Evolutionary conservation across 768 basidiomycete genomes (phyloP), one percentile per base, ranked within the genome.

Genomic region (Auriscalpium vulgare): DNA sequence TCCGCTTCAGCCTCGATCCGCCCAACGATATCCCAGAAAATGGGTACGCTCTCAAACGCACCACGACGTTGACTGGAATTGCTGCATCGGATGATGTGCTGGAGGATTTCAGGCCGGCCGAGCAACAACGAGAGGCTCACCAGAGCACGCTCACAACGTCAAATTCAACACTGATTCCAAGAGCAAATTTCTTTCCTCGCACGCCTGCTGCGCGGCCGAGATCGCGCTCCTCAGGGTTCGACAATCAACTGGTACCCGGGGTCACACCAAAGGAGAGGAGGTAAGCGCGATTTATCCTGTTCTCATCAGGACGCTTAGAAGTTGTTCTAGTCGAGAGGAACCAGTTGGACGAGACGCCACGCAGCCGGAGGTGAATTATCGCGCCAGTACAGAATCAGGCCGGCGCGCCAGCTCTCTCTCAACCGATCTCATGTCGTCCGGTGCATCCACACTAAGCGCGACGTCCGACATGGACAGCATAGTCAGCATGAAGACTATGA

Each of bases 191-290:
- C 63, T 75, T 81, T 55, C 87, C 88, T 0, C 76, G 77, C 54
- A 74, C 72, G 9, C 72, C 75, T 8, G 74, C 74, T 3, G 62
- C 72, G 9, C 71, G 89, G 7, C 80, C 78, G 11, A 70, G 79
- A 6, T 90, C 89, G 4, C 68, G 87, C 51, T 89, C 87, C 65
- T 90, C 88, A 9, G 85, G 81, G 3, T 85, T 89, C 68, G 78
- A 81, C 51, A 72, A 75, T 4, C 62, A 67, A 4, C 62, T 54
- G 7, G 53, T 66, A 4, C 72, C n/a, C 23, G 23, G 23, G 10
- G 43, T 54, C 38, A 58, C 56, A 37, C 53, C 56, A 5, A 49
- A 58, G 21, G 17, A 54, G n/a, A 47, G 43, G 44, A 64, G 62
- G 69, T 67, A 45, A 56, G 66, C 56, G n/a, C 21, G 10, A 0